Evolutionary conservation across 257 asterid genomes (phyloP).

Genomic region (Solanum lycopersicoides): DNA sequence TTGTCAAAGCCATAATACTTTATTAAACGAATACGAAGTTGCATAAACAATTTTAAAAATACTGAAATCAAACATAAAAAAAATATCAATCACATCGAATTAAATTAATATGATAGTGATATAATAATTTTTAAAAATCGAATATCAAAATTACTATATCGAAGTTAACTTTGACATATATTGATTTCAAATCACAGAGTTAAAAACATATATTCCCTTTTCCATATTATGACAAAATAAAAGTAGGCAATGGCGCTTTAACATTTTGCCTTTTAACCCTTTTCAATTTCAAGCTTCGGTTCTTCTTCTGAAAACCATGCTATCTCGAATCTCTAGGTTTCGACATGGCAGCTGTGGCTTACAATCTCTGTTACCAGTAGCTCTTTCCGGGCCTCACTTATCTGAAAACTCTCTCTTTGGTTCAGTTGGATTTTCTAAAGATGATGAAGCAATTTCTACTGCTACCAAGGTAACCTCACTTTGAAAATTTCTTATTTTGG

Average conservation of each 20-base stretch:
- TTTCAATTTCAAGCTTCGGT: neutral
- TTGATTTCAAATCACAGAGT: too few species aligned
- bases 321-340: neutral
- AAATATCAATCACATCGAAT: rapidly evolving
- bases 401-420: neutral
- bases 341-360: neutral
- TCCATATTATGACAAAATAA: neutral
- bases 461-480: neutral
- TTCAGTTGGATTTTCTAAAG: neutral
- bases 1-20: neutral
- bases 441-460: constrained; percentile 3
- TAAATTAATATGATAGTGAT: too few species aligned
- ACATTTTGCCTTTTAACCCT: neutral
- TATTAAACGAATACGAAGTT: too few species aligned
- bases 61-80: too few species aligned
- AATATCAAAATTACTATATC: too few species aligned
- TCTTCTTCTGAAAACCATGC: neutral
- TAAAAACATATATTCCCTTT: neutral
- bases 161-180: too few species aligned
- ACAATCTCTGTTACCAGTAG: neutral
- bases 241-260: neutral
- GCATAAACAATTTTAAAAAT: too few species aligned
- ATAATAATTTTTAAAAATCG: rapidly evolving
- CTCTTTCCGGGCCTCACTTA: neutral
- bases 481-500: neutral